These are phyloP conservation scores for Panicum hallii DNA, from an alignment of 202 grass and related monocot species.

Conservation along the genomic window DNA sequence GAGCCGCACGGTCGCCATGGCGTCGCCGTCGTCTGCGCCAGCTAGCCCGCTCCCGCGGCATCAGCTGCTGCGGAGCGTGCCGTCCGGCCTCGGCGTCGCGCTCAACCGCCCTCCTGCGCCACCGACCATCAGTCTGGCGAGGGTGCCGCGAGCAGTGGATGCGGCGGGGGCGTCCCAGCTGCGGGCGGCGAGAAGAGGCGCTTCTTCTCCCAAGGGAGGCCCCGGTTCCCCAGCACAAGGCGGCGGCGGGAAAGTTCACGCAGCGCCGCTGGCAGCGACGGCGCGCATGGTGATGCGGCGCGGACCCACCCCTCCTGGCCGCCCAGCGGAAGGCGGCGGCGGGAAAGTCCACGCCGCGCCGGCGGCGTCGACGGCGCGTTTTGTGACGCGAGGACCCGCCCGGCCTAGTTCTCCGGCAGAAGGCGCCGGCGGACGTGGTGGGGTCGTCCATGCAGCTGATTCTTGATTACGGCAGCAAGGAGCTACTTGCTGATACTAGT, in stretches of 20 bases:
- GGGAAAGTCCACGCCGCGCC: not conserved
- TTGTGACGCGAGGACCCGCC: not conserved
- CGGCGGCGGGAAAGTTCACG: not conserved
- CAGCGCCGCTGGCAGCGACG: not conserved
- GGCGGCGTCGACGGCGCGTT: not conserved
- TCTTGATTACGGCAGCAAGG: not conserved
- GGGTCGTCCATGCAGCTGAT: not conserved
- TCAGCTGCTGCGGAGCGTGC: not conserved
- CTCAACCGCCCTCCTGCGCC: not conserved
- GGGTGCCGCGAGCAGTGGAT: not conserved
- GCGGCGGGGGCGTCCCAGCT: not conserved
- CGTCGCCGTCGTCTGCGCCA: not conserved
- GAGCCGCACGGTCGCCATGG: not conserved
- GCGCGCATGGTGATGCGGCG: not conserved
- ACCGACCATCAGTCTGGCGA: not conserved
- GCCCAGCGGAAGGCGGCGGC: not conserved
- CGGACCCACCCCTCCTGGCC: not conserved
- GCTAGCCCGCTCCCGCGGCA: not conserved
- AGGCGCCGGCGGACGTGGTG: slow-evolving; percentile 3
- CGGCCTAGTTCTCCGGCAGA: not conserved
- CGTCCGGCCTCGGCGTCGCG: not conserved
- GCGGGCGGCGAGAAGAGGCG: not conserved
- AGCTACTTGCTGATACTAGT: not conserved
- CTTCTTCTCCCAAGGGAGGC: too few species aligned
- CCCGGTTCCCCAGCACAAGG: not conserved